Percentiles rank a stretch among this genome's conserved stretches.
Conservation (phyloP, 257 asterid species). For the Primulina eburnea region DNA sequence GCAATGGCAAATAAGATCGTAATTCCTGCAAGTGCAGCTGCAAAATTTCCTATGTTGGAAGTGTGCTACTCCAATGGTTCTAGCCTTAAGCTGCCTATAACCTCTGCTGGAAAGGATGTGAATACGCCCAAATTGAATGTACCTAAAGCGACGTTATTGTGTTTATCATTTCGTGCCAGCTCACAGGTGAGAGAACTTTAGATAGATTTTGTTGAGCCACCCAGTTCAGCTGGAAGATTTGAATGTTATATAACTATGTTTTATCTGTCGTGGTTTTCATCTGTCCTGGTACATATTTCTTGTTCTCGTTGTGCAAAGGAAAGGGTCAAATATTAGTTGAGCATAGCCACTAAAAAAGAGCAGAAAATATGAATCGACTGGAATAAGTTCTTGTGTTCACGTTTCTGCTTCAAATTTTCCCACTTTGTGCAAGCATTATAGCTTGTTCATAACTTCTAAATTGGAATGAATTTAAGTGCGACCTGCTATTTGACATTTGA, state of each 20-base stretch:
- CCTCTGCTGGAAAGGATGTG: slow-evolving; percentile 31
- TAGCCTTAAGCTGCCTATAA: slow-evolving; percentile 55
- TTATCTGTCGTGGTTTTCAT: not conserved
- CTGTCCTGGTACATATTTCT: not conserved
- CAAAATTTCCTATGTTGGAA: slow-evolving; percentile 75
- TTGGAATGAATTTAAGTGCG: not conserved
- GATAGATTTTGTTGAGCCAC: not conserved
- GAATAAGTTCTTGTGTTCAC: not conserved
- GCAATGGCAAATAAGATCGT: slow-evolving; percentile 69
- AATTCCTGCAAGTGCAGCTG: slow-evolving; percentile 64
- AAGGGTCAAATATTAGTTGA: not conserved
- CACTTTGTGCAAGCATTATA: not conserved
- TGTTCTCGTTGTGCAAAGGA: not conserved
- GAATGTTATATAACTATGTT: not conserved
- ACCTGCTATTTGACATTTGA: not conserved
- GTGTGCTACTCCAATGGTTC: slow-evolving; percentile 56
- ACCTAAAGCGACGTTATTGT: slow-evolving; percentile 59
- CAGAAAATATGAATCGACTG: not conserved
- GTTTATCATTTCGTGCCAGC: slow-evolving; percentile 80
- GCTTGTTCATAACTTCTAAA: slow-evolving; percentile 5
- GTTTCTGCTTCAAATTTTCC: not conserved
- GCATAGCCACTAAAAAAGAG: not conserved
- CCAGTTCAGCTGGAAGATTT: slow-evolving; percentile 5
- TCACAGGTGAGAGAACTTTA: slow-evolving; percentile 49
- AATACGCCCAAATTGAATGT: slow-evolving; percentile 29